phyloP scores from a whole-genome alignment of 2,329 filamentous ascomycete species.

The Trichoderma afroharzianum region DNA sequence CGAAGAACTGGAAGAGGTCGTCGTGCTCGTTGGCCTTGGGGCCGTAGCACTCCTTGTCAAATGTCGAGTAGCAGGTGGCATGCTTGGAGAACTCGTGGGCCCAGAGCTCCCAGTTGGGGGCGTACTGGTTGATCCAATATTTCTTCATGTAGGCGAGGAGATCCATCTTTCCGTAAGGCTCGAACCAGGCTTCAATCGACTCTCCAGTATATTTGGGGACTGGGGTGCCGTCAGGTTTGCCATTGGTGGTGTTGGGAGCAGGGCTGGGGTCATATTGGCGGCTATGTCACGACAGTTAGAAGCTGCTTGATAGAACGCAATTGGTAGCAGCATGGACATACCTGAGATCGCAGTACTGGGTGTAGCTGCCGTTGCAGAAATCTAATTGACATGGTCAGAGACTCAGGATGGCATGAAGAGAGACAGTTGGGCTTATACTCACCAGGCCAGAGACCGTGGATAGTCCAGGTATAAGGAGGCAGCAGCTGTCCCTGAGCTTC shows the following conservation, averaged over 20 bases:
- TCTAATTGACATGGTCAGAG: slow-evolving; percentile 27
- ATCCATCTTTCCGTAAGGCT: slow-evolving; percentile 55
- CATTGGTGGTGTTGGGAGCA: slow-evolving; percentile 61
- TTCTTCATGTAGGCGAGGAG: slow-evolving; percentile 64
- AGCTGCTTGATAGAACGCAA: neutral
- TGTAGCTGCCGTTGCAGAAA: slow-evolving; percentile 53
- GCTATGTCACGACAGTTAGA: slow-evolving; percentile 21
- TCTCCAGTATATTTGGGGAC: slow-evolving; percentile 58
- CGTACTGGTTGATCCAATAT: slow-evolving; percentile 57
- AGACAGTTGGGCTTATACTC: slow-evolving; percentile 6
- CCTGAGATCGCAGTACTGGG: slow-evolving; percentile 63
- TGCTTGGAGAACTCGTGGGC: slow-evolving; percentile 67
- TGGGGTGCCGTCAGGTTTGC: slow-evolving; percentile 46
- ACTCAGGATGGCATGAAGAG: neutral
- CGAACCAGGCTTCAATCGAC: slow-evolving; percentile 56
- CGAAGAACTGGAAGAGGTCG: slow-evolving; percentile 62
- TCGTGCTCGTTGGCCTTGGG: slow-evolving; percentile 52
- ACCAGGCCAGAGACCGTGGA: slow-evolving; percentile 58
- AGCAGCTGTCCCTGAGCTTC: slow-evolving; percentile 56
- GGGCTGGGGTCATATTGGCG: slow-evolving; percentile 62
- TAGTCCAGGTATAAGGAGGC: slow-evolving; percentile 53
- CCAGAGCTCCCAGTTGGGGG: slow-evolving; percentile 59
- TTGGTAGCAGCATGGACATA: slow-evolving; percentile 5
- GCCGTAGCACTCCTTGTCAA: slow-evolving; percentile 63
- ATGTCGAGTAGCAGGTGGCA: slow-evolving; percentile 64